Evolutionary conservation across 1,284 basidiomycete genomes (phyloP).

Genomic region (Cryptococcus hybrid): DNA sequence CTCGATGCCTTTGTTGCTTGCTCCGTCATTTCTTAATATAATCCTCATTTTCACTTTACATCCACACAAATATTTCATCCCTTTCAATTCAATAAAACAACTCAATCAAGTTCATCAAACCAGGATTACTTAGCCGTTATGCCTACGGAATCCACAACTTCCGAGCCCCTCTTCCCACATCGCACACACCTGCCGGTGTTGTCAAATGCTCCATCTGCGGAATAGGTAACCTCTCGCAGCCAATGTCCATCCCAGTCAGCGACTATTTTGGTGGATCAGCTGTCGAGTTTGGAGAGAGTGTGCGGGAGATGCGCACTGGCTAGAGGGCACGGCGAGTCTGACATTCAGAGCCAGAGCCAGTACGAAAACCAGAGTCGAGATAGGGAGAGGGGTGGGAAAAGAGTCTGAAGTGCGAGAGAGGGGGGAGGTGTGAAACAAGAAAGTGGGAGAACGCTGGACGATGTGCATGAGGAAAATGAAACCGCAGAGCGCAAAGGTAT

Average conservation of each 20-base stretch:
- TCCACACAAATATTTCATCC: neutral
- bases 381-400: neutral
- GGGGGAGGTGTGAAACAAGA: no score
- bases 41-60: neutral
- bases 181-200: conserved; percentile 4
- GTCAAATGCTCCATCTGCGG: conserved; percentile 45
- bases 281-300: conserved; percentile 23
- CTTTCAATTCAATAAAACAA: no score
- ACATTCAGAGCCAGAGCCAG: neutral
- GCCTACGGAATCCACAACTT: conserved; percentile 39
- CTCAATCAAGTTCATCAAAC: no score
- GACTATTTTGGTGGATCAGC: conserved; percentile 8
- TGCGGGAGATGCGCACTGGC: conserved; percentile 31
- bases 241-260: conserved; percentile 1
- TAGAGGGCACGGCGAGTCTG: conserved; percentile 1
- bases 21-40: neutral
- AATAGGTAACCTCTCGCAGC: conserved; percentile 13
- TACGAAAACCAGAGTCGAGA: conserved; percentile 4
- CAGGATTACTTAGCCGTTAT: conserved; percentile 13
- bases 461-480: no score
- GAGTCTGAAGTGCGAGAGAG: neutral
- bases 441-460: no score
- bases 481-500: no score
- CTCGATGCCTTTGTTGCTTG: neutral
- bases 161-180: conserved; percentile 12